Percentiles rank a stretch among this genome's conserved stretches.
Evolutionary conservation across 192 early-diverging fungal species (phyloP).

Genomic region (Coemansia sp.): DNA sequence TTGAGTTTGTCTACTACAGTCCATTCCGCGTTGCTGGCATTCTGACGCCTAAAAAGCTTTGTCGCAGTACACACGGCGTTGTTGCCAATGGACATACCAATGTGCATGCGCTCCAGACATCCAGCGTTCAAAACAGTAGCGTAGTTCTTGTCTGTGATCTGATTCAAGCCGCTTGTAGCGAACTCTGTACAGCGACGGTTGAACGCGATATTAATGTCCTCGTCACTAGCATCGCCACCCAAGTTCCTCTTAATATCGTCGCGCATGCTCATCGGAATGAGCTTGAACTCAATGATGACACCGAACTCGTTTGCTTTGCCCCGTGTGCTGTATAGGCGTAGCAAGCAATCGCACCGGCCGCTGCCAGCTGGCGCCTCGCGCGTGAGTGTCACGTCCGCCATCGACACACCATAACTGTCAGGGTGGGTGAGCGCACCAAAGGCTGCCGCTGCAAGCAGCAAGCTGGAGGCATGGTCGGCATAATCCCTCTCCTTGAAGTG

Average conservation of each 20-base stretch:
- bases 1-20: too few species aligned
- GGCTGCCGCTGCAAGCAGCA: conserved; percentile 26
- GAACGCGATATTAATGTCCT: too few species aligned
- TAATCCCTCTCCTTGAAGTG: conserved; percentile 33
- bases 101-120: conserved; percentile 39
- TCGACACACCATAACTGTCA: neutral
- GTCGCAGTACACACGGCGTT: conserved; percentile 20
- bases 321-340: conserved; percentile 15
- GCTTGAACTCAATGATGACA: conserved; percentile 39
- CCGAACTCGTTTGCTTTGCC: conserved; percentile 35
- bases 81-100: conserved; percentile 42
- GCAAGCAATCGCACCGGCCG: conserved; percentile 15
- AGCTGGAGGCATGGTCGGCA: conserved; percentile 40
- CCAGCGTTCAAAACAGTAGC: too few species aligned
- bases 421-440: conserved; percentile 26
- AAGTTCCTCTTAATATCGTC: conserved; percentile 12
- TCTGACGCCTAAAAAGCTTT: too few species aligned
- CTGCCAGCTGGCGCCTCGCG: conserved; percentile 9
- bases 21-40: too few species aligned
- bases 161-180: too few species aligned
- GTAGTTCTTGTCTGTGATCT: conserved; percentile 24
- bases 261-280: conserved; percentile 13
- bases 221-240: too few species aligned
- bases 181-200: too few species aligned
- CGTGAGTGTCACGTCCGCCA: neutral